Evolutionary conservation across 2,329 filamentous ascomycete genomes (phyloP).

Genomic region (Hymenoscyphus albidus): DNA sequence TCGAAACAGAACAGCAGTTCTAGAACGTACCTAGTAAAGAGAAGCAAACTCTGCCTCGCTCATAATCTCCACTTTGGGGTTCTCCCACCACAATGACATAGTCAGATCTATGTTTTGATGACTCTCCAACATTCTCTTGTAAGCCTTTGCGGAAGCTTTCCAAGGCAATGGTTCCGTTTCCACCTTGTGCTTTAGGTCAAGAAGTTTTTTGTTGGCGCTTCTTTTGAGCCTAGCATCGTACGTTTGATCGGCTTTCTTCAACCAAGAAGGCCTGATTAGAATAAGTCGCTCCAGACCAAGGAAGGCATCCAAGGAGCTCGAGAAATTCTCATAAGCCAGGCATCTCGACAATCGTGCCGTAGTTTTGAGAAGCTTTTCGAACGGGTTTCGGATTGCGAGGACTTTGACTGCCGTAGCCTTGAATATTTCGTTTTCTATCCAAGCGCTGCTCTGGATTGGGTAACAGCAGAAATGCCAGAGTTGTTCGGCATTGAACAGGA

Average conservation of each 20-base stretch:
- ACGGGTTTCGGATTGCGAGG: neutral
- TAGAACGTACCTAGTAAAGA: neutral
- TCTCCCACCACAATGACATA: neutral
- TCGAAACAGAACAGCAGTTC: neutral
- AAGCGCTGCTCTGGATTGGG: neutral
- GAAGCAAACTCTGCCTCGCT: neutral
- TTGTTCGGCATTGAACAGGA: neutral
- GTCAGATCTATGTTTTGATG: neutral
- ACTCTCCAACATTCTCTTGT: neutral
- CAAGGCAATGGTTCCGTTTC: neutral
- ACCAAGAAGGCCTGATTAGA: neutral
- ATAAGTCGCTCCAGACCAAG: neutral
- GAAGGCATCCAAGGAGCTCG: neutral
- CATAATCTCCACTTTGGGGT: neutral
- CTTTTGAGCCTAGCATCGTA: neutral
- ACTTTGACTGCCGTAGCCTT: neutral
- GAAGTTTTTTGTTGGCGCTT: neutral
- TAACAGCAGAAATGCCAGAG: neutral
- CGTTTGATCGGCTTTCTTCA: neutral
- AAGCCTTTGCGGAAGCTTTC: too few species aligned
- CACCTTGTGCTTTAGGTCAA: neutral
- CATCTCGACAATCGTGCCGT: neutral
- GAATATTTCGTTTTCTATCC: neutral
- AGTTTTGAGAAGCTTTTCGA: neutral
- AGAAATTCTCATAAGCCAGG: neutral